Conservation (phyloP, 352 stramenopile species). For the Phytophthora syringae region DNA sequence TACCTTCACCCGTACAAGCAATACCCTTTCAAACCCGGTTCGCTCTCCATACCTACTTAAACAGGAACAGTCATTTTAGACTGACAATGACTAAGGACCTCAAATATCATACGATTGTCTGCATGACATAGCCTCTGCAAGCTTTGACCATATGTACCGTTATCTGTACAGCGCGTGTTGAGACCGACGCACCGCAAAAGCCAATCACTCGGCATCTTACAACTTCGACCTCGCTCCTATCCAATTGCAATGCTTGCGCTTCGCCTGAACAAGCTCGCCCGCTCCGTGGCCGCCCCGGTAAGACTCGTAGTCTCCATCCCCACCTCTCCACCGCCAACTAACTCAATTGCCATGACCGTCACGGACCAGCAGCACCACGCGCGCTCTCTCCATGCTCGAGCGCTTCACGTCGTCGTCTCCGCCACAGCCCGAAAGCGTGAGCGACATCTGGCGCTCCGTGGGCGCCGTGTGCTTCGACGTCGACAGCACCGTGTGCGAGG, state of each 20-base stretch:
- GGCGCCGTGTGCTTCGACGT: slow-evolving; percentile 93
- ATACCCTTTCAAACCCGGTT: no score
- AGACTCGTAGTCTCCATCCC: background rate
- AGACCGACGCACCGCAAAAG: slow-evolving; percentile 14
- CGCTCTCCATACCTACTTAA: no score
- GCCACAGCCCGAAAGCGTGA: slow-evolving; percentile 30
- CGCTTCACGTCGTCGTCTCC: slow-evolving; percentile 32
- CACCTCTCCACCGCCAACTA: background rate
- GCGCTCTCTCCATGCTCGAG: slow-evolving; percentile 26
- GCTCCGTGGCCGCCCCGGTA: slow-evolving; percentile 30
- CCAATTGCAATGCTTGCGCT: slow-evolving; percentile 25
- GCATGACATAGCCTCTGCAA: no score
- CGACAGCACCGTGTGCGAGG: slow-evolving; percentile 97
- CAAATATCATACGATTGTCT: no score
- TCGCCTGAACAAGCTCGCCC: slow-evolving; percentile 34
- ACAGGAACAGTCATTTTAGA: no score
- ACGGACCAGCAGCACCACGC: slow-evolving; percentile 28
- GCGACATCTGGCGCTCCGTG: slow-evolving; percentile 74
- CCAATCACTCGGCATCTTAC: slow-evolving; percentile 15
- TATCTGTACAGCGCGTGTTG: slow-evolving; percentile 6
- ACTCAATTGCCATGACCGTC: background rate
- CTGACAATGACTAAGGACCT: no score
- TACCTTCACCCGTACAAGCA: no score
- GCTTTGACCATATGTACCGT: no score
- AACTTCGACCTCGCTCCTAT: slow-evolving; percentile 15